Conservation (phyloP, 2,329 filamentous ascomycete species). For the Calonectria pseudoreteaudii region DNA sequence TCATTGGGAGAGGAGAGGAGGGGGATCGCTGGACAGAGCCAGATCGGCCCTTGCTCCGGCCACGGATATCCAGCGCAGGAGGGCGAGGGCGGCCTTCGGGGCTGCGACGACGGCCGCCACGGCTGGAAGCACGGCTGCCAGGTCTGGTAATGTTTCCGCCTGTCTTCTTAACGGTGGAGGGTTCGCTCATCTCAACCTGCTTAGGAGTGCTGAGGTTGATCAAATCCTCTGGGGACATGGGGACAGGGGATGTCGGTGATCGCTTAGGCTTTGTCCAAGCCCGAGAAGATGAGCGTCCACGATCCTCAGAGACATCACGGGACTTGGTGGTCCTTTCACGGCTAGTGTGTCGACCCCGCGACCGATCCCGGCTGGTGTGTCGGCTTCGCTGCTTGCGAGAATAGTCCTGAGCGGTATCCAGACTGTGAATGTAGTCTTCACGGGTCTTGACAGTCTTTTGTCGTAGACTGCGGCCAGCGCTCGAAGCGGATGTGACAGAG, state of each 20-base stretch:
- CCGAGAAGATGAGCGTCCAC: constrained; percentile 74
- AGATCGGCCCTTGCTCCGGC: constrained; percentile 71
- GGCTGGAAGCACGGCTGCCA: constrained; percentile 63
- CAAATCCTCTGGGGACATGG: constrained; percentile 92
- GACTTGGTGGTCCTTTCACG: constrained; percentile 63
- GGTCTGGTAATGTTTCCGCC: constrained; percentile 46
- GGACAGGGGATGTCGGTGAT: constrained; percentile 90
- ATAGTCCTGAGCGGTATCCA: constrained; percentile 81
- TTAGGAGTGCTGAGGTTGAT: constrained; percentile 69
- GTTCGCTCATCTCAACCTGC: constrained; percentile 51
- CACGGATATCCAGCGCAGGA: constrained; percentile 64
- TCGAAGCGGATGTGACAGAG: constrained; percentile 68
- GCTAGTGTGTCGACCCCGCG: constrained; percentile 59
- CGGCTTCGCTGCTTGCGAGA: constrained; percentile 66
- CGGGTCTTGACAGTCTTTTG: constrained; percentile 68
- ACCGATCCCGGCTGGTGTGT: constrained; percentile 64
- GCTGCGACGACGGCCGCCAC: constrained; percentile 60
- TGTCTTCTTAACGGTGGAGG: constrained; percentile 59
- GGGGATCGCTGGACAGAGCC: constrained; percentile 76
- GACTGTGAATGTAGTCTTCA: constrained; percentile 87
- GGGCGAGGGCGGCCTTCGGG: constrained; percentile 57
- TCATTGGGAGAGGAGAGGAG: constrained; percentile 83
- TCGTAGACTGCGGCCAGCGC: constrained; percentile 62
- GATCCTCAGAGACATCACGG: constrained; percentile 75
- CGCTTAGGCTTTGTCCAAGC: constrained; percentile 81